Conservation (phyloP, 2,329 filamentous ascomycete species). For the Sphaerulina vaccinii region DNA sequence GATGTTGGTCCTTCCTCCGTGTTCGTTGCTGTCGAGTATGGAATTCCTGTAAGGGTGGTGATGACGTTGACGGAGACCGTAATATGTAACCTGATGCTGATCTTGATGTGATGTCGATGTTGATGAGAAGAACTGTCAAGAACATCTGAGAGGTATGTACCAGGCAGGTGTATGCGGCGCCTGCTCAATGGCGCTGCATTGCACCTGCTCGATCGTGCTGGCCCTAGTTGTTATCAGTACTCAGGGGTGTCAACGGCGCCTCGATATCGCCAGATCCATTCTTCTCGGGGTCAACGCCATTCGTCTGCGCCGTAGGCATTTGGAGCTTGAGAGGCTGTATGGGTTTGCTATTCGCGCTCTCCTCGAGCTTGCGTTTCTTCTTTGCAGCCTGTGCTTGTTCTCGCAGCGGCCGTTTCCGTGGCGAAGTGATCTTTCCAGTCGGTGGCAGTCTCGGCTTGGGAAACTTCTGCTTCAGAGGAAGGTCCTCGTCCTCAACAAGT, state of each 20-base stretch:
- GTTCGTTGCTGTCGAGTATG: too few species aligned
- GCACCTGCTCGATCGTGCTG: neutral
- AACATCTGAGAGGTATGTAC: too few species aligned
- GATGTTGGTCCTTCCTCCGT: too few species aligned
- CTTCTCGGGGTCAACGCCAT: constrained; percentile 59
- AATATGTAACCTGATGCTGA: too few species aligned
- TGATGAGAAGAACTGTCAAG: too few species aligned
- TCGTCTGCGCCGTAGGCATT: constrained; percentile 43
- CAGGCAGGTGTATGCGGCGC: too few species aligned
- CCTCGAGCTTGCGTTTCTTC: constrained; percentile 74
- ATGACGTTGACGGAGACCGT: too few species aligned
- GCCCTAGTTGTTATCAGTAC: constrained; percentile 4
- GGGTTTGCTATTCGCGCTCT: constrained; percentile 48
- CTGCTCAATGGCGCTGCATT: too few species aligned
- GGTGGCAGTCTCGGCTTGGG: constrained; percentile 61
- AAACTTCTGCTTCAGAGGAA: constrained; percentile 84
- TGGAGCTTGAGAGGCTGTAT: constrained; percentile 51
- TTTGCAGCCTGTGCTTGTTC: constrained; percentile 81
- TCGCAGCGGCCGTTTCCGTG: constrained; percentile 76
- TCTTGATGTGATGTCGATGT: too few species aligned
- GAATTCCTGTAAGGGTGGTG: too few species aligned
- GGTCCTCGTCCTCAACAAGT: constrained; percentile 88
- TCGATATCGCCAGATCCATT: constrained; percentile 61
- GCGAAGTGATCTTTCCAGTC: constrained; percentile 83
- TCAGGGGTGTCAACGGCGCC: constrained; percentile 68